phyloP scores from a whole-genome alignment of 106 monocot species.

The Allium cepa region DNA sequence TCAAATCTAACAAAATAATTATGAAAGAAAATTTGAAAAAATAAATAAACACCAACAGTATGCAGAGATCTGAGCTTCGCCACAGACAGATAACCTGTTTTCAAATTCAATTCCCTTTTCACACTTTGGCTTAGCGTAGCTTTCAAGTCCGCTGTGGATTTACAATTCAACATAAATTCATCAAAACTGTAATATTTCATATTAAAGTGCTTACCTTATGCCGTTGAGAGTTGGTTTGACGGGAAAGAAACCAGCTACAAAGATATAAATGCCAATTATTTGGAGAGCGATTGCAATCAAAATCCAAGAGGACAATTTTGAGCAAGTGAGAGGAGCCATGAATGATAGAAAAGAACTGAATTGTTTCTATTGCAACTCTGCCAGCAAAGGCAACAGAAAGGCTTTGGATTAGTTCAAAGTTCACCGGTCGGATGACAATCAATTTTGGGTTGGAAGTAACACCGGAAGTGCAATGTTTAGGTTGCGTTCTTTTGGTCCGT shows the following conservation, averaged over 20 bases:
- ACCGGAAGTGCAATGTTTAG: too few relatives aligned
- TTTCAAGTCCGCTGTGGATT: constrained; percentile 65
- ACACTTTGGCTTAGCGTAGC: constrained; percentile 58
- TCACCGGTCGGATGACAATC: too few relatives aligned
- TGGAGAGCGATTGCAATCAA: constrained; percentile 55
- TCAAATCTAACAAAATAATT: background rate
- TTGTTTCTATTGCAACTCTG: too few relatives aligned
- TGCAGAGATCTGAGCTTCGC: constrained; percentile 59
- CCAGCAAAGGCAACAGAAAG: too few relatives aligned
- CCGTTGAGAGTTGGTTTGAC: constrained; percentile 79
- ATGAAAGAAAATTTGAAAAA: background rate
- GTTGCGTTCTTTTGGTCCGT: too few relatives aligned
- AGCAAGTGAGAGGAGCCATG: constrained; percentile 20
- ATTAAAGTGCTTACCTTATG: constrained; percentile 36
- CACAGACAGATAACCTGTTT: constrained; percentile 17
- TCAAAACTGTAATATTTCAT: background rate
- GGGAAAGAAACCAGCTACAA: constrained; percentile 84
- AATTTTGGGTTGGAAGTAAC: too few relatives aligned
- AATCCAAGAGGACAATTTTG: constrained; percentile 28
- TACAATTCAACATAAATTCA: background rate
- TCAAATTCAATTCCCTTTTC: constrained; percentile 16
- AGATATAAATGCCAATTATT: constrained; percentile 71
- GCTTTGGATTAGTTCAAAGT: too few relatives aligned
- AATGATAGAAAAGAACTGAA: too few relatives aligned
- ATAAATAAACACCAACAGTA: constrained; percentile 25